phyloP scores from a whole-genome alignment of 2,329 filamentous ascomycete genomes.

The Ilyonectria destructans region DNA sequence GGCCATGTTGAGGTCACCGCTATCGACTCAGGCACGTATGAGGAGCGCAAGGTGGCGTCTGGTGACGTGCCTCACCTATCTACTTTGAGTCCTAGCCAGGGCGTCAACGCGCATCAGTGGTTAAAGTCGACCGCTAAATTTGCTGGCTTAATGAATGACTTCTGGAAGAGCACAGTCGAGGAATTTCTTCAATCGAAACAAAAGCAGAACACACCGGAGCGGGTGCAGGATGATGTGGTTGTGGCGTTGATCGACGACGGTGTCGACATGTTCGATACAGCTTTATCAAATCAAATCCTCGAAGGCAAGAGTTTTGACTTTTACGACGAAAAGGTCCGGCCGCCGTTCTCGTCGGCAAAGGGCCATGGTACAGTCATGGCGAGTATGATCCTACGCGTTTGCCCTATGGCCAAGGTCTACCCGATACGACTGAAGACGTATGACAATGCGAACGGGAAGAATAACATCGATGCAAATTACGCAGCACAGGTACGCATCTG shows the following conservation, averaged over 20 bases:
- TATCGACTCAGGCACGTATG: too few species aligned
- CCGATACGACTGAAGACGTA: slow-evolving; percentile 44
- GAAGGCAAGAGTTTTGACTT: slow-evolving; percentile 31
- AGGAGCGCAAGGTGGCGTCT: too few species aligned
- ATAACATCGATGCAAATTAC: slow-evolving; percentile 18
- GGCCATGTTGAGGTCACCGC: too few species aligned
- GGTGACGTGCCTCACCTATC: background rate
- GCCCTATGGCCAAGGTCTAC: slow-evolving; percentile 47
- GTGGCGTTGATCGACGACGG: slow-evolving; percentile 31
- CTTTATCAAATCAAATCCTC: slow-evolving; percentile 3
- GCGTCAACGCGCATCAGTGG: slow-evolving; percentile 21
- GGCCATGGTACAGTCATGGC: slow-evolving; percentile 48
- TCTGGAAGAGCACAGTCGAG: background rate
- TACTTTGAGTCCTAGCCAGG: too few species aligned
- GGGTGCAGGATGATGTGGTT: slow-evolving; percentile 4
- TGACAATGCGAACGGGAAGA: background rate
- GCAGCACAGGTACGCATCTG: slow-evolving; percentile 21
- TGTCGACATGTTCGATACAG: slow-evolving; percentile 13
- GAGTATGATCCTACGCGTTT: slow-evolving; percentile 43
- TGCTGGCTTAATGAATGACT: background rate
- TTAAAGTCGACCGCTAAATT: slow-evolving; percentile 22
- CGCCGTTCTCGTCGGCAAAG: slow-evolving; percentile 21
- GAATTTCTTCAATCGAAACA: background rate
- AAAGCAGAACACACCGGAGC: too few species aligned
- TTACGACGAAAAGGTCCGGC: slow-evolving; percentile 8